Conservation (phyloP, 805 yeast species). For the Barnettozyma vustinii region DNA sequence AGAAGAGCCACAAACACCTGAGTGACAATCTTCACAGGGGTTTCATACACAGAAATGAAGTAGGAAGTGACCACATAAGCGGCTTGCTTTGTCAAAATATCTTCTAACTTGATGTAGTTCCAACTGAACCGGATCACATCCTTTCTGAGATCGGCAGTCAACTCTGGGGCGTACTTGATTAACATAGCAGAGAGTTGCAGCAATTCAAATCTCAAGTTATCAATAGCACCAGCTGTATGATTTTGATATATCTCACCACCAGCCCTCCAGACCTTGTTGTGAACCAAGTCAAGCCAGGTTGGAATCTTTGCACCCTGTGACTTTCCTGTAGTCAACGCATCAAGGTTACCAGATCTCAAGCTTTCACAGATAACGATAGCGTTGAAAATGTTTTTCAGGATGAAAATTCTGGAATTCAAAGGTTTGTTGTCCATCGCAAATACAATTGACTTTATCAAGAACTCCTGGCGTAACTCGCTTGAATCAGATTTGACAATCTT, state of each 20-base stretch:
- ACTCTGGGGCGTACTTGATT: constrained; percentile 59
- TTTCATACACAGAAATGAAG: constrained; percentile 82
- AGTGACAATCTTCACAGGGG: constrained; percentile 82
- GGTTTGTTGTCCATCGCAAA: constrained; percentile 43
- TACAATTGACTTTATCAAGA: constrained; percentile 46
- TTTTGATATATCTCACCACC: constrained; percentile 45
- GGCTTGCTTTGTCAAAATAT: constrained; percentile 81
- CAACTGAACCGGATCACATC: constrained; percentile 91
- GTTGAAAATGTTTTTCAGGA: constrained; percentile 58
- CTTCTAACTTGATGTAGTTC: constrained; percentile 88
- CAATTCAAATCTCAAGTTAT: constrained; percentile 68
- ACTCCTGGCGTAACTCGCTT: constrained; percentile 39
- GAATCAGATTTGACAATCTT: constrained; percentile 49
- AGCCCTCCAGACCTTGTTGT: constrained; percentile 68
- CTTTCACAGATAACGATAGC: constrained; percentile 63
- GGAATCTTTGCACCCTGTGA: constrained; percentile 29
- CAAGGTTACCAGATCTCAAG: constrained; percentile 40
- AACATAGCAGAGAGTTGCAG: constrained; percentile 77
- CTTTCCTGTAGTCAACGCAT: constrained; percentile 38
- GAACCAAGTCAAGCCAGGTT: constrained; percentile 61
- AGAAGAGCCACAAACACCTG: constrained; percentile 89
- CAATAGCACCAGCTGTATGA: constrained; percentile 63
- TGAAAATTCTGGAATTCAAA: constrained; percentile 51
- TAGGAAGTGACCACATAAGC: constrained; percentile 86
- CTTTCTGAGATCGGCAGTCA: constrained; percentile 58